These are phyloP conservation scores for Neodidymelliopsis sp. DNA, from an alignment of 2,329 filamentous ascomycete species.

Conservation along the genomic window DNA sequence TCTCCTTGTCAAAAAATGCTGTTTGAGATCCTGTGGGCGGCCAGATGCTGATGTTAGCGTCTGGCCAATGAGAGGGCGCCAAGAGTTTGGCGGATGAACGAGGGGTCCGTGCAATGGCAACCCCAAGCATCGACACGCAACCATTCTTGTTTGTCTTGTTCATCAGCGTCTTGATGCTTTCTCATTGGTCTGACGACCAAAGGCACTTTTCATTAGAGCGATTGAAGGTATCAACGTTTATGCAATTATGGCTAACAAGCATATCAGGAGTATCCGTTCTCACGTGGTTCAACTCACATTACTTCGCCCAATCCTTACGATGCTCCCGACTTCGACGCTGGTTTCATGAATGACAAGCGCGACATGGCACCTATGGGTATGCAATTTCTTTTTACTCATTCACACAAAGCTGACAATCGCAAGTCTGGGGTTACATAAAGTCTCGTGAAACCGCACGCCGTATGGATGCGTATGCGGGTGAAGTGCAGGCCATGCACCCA, in stretches of 20 bases:
- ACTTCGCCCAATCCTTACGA: slow-evolving; percentile 76
- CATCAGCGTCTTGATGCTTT: no score
- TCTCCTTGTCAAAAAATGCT: slow-evolving; percentile 24
- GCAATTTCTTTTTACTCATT: background rate
- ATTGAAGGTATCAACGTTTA: no score
- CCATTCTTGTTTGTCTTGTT: no score
- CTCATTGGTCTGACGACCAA: no score
- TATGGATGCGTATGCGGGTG: slow-evolving; percentile 80
- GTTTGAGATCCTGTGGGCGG: no score
- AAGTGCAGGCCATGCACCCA: slow-evolving; percentile 70
- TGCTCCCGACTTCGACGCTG: slow-evolving; percentile 77
- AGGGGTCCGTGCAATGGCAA: no score
- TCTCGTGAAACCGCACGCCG: slow-evolving; percentile 79
- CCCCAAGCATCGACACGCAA: no score
- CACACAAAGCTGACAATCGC: background rate
- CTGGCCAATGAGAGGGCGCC: no score
- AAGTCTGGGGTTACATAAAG: slow-evolving; percentile 83
- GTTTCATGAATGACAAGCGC: slow-evolving; percentile 85
- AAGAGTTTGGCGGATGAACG: no score
- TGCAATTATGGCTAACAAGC: no score
- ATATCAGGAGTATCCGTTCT: slow-evolving; percentile 80
- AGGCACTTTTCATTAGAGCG: no score
- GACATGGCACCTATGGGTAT: slow-evolving; percentile 74
- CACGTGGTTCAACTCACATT: slow-evolving; percentile 75
- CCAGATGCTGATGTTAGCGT: no score